Conservation (phyloP, 352 stramenopile genomes). For the Globisporangium nagaii region DNA sequence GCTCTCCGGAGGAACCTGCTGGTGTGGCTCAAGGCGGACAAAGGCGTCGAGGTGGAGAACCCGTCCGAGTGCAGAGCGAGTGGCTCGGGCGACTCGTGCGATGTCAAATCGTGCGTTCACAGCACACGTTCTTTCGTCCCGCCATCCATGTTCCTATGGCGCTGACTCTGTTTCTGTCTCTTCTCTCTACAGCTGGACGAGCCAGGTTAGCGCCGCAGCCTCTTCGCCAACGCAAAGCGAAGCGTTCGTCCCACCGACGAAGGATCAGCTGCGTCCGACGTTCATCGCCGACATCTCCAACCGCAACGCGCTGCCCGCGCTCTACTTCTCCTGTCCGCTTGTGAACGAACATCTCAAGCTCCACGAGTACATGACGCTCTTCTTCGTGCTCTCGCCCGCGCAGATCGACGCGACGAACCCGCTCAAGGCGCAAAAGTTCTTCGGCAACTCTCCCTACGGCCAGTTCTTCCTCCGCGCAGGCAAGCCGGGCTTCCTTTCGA, state of each 20-base stretch:
- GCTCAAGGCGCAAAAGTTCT: constrained; percentile 57
- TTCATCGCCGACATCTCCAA: constrained; percentile 11
- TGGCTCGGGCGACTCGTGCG: constrained; percentile 24
- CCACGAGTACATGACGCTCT: constrained; percentile 56
- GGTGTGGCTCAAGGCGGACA: constrained; percentile 47
- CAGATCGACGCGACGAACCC: constrained; percentile 32
- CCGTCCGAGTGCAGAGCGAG: constrained; percentile 23
- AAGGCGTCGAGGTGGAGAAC: constrained; percentile 43
- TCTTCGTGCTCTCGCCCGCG: constrained; percentile 50
- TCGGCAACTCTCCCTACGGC: constrained; percentile 59
- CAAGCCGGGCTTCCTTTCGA: constrained; percentile 53
- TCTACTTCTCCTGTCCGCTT: constrained; percentile 57
- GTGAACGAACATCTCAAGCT: constrained; percentile 21
- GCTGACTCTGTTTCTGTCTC: not conserved
- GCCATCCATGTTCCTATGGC: no score
- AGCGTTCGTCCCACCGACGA: constrained; percentile 9
- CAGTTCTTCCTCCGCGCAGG: constrained; percentile 57
- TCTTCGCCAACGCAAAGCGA: not conserved
- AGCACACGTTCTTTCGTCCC: not conserved
- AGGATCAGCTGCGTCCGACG: constrained; percentile 3
- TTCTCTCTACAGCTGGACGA: constrained; percentile 27
- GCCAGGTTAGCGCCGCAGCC: constrained; percentile 13
- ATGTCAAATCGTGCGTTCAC: constrained; percentile 37
- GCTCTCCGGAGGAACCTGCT: constrained; percentile 27
- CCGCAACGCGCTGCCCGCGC: constrained; percentile 20